These are phyloP conservation scores for Lecanicillium sp. DNA, from an alignment of 2,329 filamentous ascomycete genomes.

Conservation along the genomic window DNA sequence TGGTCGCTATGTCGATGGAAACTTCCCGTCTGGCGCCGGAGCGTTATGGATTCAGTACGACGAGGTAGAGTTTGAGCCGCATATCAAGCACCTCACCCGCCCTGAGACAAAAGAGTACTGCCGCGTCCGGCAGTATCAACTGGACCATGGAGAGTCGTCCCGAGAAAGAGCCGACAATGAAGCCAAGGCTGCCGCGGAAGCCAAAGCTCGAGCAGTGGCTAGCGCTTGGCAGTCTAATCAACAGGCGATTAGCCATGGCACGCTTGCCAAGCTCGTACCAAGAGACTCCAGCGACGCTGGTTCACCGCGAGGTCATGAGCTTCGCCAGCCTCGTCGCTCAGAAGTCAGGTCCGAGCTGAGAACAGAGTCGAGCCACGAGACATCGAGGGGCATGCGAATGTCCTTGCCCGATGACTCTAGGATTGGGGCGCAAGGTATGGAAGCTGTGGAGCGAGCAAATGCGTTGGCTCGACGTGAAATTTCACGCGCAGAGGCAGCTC, in stretches of 20 bases:
- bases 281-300: conserved; percentile 9
- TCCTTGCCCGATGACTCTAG: too few relatives aligned
- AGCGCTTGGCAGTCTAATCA: too few relatives aligned
- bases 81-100: conserved; percentile 42
- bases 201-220: conserved; percentile 20
- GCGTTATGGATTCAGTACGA: conserved; percentile 57
- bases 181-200: conserved; percentile 41
- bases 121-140: conserved; percentile 50
- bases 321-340: conserved; percentile 35
- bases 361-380: conserved; percentile 1
- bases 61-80: conserved; percentile 50
- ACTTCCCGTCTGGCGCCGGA: conserved; percentile 53
- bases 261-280: too few relatives aligned
- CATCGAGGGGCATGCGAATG: too few relatives aligned
- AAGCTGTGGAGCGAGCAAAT: conserved; percentile 38
- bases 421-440: background rate
- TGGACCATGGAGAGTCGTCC: conserved; percentile 44
- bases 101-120: conserved; percentile 57
- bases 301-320: conserved; percentile 25
- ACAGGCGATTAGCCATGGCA: too few relatives aligned
- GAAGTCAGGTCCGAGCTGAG: conserved; percentile 20
- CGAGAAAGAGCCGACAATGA: conserved; percentile 44
- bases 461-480: conserved; percentile 44
- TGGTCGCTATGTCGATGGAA: conserved; percentile 48
- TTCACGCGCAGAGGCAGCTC: conserved; percentile 41